phyloP scores from a whole-genome alignment of 192 early-diverging fungal species.

The Podila epigama region DNA sequence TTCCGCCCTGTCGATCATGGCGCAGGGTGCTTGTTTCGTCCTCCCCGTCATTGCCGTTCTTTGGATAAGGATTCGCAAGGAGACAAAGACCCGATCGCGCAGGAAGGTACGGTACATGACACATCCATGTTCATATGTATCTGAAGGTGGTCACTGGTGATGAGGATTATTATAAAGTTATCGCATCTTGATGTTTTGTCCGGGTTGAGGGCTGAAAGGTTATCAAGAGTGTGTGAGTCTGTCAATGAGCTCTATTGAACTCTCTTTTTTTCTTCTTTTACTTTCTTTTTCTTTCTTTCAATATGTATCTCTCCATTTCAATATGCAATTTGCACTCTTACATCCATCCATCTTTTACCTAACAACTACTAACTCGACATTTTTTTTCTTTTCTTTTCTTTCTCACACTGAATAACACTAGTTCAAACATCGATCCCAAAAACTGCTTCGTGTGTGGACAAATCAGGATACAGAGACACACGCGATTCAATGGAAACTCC shows the following conservation, averaged over 20 bases:
- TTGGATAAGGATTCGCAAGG: conserved; percentile 40
- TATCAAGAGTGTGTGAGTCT: background rate
- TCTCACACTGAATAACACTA: background rate
- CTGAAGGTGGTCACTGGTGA: too few species aligned
- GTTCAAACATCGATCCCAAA: conserved; percentile 40
- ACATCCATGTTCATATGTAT: too few species aligned
- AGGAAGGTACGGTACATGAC: conserved; percentile 40
- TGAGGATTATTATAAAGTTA: too few species aligned
- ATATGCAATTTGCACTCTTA: too few species aligned
- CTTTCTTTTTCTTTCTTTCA: too few species aligned
- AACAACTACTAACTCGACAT: too few species aligned
- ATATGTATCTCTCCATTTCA: too few species aligned
- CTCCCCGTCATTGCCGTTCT: conserved; percentile 32
- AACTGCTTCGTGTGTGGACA: conserved; percentile 37
- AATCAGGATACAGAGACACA: conserved; percentile 16
- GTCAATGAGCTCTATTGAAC: background rate
- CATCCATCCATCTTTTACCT: too few species aligned
- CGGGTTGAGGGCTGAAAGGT: too few species aligned
- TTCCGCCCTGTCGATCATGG: conserved; percentile 10
- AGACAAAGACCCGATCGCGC: conserved; percentile 15
- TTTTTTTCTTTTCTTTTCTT: background rate
- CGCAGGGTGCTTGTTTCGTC: conserved; percentile 34
- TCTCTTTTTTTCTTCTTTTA: background rate
- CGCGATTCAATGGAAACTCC: conserved; percentile 47
- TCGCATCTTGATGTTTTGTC: background rate